Evolutionary conservation across 768 basidiomycete genomes (phyloP).

Genomic region (Thelephora ganbajun): DNA sequence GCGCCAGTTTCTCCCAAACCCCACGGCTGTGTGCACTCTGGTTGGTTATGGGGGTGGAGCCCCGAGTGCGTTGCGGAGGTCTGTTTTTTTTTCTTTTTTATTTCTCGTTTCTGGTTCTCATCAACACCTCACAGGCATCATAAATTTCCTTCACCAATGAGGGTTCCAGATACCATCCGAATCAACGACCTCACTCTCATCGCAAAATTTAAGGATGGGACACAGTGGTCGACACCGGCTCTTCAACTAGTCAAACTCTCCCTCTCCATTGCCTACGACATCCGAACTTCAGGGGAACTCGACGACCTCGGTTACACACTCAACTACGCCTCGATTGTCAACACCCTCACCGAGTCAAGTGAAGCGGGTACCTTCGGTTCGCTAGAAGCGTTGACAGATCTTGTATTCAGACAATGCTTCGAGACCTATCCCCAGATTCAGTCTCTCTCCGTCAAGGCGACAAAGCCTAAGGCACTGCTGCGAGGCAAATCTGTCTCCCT

Average conservation of each 20-base stretch:
- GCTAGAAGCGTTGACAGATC: constrained; percentile 32
- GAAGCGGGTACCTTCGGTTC: constrained; percentile 20
- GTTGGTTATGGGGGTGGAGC: neutral
- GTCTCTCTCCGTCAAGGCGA: constrained; percentile 28
- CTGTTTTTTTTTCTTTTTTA: neutral
- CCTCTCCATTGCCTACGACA: constrained; percentile 34
- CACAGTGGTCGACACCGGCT: constrained; percentile 26
- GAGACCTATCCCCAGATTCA: constrained; percentile 18
- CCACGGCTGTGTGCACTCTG: neutral
- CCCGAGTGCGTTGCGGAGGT: neutral
- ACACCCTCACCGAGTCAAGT: constrained; percentile 16
- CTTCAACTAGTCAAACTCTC: constrained; percentile 42
- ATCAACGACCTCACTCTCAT: constrained; percentile 35
- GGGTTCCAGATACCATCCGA: constrained; percentile 21
- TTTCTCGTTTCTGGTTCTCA: neutral
- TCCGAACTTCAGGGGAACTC: constrained; percentile 30
- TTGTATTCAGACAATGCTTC: constrained; percentile 26
- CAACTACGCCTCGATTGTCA: constrained; percentile 43
- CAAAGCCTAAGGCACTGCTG: constrained; percentile 36
- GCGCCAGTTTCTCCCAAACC: neutral
- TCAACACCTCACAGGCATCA: neutral
- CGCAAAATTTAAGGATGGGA: constrained; percentile 25
- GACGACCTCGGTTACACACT: constrained; percentile 48
- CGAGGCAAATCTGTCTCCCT: constrained; percentile 13
- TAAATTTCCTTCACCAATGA: neutral